Evolutionary conservation across 768 basidiomycete genomes (phyloP).

Genomic region (Suillus cothurnatus): DNA sequence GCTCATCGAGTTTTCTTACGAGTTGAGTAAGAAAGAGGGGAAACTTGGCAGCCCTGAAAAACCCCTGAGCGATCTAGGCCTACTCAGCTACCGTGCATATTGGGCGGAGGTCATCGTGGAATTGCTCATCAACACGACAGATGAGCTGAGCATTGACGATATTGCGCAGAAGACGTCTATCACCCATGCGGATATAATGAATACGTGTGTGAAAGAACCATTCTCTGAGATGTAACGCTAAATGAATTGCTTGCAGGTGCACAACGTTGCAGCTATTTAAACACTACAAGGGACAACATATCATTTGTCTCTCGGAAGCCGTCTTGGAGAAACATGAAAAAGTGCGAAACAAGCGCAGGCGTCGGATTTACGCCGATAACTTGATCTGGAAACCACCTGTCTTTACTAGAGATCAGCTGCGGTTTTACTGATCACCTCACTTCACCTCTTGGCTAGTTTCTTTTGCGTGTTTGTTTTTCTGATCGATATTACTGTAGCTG

Average conservation of each 20-base stretch:
- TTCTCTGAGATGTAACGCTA: slow-evolving; percentile 14
- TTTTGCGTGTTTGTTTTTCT: slow-evolving; percentile 2
- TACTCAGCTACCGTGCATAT: slow-evolving; percentile 92
- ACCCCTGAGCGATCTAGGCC: slow-evolving; percentile 90
- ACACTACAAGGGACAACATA: slow-evolving; percentile 93
- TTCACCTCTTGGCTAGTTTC: not conserved
- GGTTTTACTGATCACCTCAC: slow-evolving; percentile 49
- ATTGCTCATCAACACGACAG: slow-evolving; percentile 66
- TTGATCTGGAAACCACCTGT: slow-evolving; percentile 96
- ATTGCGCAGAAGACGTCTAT: slow-evolving; percentile 95
- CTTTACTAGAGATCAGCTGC: slow-evolving; percentile 86
- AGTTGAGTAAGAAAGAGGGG: slow-evolving; percentile 93
- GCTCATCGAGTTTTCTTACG: slow-evolving; percentile 97
- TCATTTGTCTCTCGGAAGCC: slow-evolving; percentile 88
- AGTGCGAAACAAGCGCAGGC: slow-evolving; percentile 72
- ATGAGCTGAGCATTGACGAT: slow-evolving; percentile 92
- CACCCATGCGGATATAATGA: slow-evolving; percentile 95
- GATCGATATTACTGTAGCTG: slow-evolving; percentile 22
- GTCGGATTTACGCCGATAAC: slow-evolving; percentile 76
- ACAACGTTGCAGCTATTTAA: slow-evolving; percentile 94
- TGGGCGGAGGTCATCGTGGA: slow-evolving; percentile 98
- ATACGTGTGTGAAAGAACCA: slow-evolving; percentile 72
- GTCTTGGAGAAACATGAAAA: slow-evolving; percentile 92
- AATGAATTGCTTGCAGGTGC: slow-evolving; percentile 55
- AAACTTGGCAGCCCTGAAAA: slow-evolving; percentile 98